Evolutionary conservation across 345 rosid genomes (phyloP).

Genomic region (Rhodamnia argentea): DNA sequence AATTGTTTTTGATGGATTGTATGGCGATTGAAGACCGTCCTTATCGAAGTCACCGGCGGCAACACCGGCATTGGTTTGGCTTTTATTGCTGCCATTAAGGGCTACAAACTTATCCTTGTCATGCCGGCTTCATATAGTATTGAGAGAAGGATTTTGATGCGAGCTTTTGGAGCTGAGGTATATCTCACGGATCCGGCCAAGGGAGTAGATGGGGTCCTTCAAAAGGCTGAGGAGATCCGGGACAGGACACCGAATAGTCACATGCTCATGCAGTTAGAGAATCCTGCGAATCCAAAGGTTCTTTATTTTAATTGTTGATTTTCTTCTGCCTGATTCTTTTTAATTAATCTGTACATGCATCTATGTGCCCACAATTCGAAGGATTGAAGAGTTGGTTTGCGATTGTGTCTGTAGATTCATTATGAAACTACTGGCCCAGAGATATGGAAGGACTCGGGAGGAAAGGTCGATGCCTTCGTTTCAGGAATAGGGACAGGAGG

Average conservation of each 20-base stretch:
- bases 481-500: slow-evolving; percentile 50
- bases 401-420: slow-evolving; percentile 35
- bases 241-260: slow-evolving; percentile 43
- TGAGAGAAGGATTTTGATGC: slow-evolving; percentile 54
- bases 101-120: slow-evolving; percentile 44
- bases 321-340: background rate
- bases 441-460: slow-evolving; percentile 27
- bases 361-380: background rate
- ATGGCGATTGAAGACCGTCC: slow-evolving; percentile 23
- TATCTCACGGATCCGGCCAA: slow-evolving; percentile 32
- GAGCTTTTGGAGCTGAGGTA: slow-evolving; percentile 72
- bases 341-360: background rate
- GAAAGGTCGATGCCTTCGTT: slow-evolving; percentile 39
- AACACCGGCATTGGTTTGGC: slow-evolving; percentile 81
- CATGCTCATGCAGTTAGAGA: slow-evolving; percentile 33
- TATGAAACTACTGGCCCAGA: slow-evolving; percentile 43
- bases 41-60: slow-evolving; percentile 56
- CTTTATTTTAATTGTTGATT: background rate
- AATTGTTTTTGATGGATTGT: background rate
- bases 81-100: slow-evolving; percentile 49
- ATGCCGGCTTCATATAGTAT: slow-evolving; percentile 51
- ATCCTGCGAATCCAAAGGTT: slow-evolving; percentile 72
- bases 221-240: slow-evolving; percentile 47
- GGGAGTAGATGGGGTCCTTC: slow-evolving; percentile 26
- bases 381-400: background rate